These are phyloP conservation scores for Lasiosphaeriaceae sp. DNA, from an alignment of 495 filamentous ascomycete genomes.

Conservation along the genomic window DNA sequence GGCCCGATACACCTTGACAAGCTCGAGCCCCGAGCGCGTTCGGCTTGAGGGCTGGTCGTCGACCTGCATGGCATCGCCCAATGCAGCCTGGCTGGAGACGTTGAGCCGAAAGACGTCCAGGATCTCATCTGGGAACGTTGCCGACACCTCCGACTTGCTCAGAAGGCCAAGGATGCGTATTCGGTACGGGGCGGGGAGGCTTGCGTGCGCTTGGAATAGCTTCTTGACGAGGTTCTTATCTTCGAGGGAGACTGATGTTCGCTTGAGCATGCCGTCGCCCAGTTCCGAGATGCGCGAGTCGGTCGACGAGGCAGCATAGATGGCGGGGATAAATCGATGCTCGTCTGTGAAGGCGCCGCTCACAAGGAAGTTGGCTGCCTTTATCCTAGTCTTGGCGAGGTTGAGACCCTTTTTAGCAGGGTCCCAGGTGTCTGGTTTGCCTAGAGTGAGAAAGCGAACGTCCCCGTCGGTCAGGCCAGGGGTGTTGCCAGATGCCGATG, in stretches of 20 bases:
- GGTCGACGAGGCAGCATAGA: slow-evolving; percentile 76
- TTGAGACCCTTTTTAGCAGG: slow-evolving; percentile 61
- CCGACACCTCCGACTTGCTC: slow-evolving; percentile 67
- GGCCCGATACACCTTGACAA: slow-evolving; percentile 60
- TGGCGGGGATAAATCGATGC: slow-evolving; percentile 75
- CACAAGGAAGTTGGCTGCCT: slow-evolving; percentile 64
- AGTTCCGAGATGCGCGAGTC: slow-evolving; percentile 76
- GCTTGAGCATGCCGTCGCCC: slow-evolving; percentile 81
- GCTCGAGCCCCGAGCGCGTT: slow-evolving; percentile 23
- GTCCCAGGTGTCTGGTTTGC: slow-evolving; percentile 68
- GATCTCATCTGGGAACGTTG: slow-evolving; percentile 60
- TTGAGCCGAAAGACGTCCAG: slow-evolving; percentile 65
- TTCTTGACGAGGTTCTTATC: slow-evolving; percentile 55
- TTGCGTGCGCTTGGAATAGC: slow-evolving; percentile 69
- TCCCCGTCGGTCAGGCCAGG: slow-evolving; percentile 70
- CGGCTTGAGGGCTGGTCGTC: slow-evolving; percentile 27
- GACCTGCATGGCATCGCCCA: slow-evolving; percentile 15
- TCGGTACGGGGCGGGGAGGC: slow-evolving; percentile 65
- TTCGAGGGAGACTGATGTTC: slow-evolving; percentile 68
- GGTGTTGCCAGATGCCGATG: slow-evolving; percentile 40
- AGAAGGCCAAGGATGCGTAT: slow-evolving; percentile 70
- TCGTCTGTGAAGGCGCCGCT: slow-evolving; percentile 79
- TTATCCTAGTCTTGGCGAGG: slow-evolving; percentile 61
- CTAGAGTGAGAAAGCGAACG: slow-evolving; percentile 67
- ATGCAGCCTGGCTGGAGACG: slow-evolving; percentile 26